Conservation (phyloP, 306 rosid genomes). For the Rosa rugosa region DNA sequence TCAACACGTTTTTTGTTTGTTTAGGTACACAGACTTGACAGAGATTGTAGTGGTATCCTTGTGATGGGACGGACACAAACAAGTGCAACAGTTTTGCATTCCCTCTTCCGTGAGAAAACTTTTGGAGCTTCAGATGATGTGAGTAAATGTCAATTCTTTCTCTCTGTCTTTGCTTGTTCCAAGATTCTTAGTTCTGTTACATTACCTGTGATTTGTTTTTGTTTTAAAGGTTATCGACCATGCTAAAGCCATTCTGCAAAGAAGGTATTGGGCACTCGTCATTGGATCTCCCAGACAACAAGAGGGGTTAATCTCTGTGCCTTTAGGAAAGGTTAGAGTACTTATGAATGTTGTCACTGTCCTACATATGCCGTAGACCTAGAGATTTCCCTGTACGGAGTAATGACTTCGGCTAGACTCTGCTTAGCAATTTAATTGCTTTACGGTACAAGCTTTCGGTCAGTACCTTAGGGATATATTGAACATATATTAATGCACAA, state of each 20-base stretch:
- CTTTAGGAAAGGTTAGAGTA: slow-evolving; percentile 75
- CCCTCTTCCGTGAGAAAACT: slow-evolving; percentile 85
- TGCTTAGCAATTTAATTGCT: neutral
- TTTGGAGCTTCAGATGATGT: slow-evolving; percentile 63
- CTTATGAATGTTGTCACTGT: neutral
- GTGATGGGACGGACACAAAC: slow-evolving; percentile 90
- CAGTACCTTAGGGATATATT: neutral
- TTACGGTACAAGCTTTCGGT: neutral
- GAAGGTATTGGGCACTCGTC: slow-evolving; percentile 86
- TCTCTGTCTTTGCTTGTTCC: slow-evolving; percentile 9
- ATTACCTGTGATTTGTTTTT: slow-evolving; percentile 19
- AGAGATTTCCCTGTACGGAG: neutral
- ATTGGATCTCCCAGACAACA: slow-evolving; percentile 78
- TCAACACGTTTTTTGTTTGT: neutral
- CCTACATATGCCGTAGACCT: neutral
- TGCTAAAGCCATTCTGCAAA: slow-evolving; percentile 54
- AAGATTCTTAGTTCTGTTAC: neutral
- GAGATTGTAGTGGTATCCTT: slow-evolving; percentile 82
- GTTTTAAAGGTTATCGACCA: slow-evolving; percentile 33
- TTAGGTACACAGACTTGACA: slow-evolving; percentile 88
- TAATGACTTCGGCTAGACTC: neutral
- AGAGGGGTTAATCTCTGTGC: slow-evolving; percentile 65
- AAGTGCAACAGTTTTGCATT: slow-evolving; percentile 70
- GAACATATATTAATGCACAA: neutral
- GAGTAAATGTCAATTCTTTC: slow-evolving; percentile 21